These are phyloP conservation scores for Trichosporon ovoides DNA, from an alignment of 1,284 basidiomycete genomes.

Conservation along the genomic window DNA sequence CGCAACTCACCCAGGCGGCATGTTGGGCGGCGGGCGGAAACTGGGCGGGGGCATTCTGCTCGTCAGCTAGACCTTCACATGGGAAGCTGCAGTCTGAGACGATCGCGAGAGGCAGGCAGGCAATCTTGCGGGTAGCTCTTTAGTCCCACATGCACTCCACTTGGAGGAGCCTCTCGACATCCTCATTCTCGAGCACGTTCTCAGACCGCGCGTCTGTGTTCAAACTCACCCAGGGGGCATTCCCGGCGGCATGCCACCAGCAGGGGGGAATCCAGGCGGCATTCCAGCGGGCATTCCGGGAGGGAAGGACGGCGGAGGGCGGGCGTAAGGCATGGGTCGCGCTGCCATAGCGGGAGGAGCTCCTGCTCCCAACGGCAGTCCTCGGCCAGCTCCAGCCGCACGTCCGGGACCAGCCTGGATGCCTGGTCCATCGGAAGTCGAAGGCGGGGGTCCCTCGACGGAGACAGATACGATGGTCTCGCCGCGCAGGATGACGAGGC, in stretches of 20 bases:
- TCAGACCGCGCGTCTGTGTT: too few species aligned
- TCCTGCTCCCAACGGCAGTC: conserved; percentile 94
- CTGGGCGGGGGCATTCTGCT: conserved; percentile 58
- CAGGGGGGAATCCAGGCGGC: conserved; percentile 43
- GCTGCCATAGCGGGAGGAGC: conserved; percentile 65
- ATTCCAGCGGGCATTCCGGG: conserved; percentile 59
- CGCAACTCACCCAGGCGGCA: conserved; percentile 68
- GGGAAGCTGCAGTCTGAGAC: too few species aligned
- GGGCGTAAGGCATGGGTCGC: conserved; percentile 72
- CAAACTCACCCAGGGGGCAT: conserved; percentile 25
- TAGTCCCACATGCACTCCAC: background rate
- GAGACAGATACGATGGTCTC: conserved; percentile 93
- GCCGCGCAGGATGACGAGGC: conserved; percentile 90
- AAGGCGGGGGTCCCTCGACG: conserved; percentile 96
- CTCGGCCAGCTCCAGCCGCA: conserved; percentile 91
- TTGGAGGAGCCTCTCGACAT: background rate
- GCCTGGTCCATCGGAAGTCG: conserved; percentile 68
- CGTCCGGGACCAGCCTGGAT: conserved; percentile 73
- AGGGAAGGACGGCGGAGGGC: conserved; percentile 56
- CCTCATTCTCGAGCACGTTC: background rate
- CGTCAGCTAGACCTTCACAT: too few species aligned
- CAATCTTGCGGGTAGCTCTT: too few species aligned
- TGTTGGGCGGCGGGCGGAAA: conserved; percentile 75
- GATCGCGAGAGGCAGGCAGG: too few species aligned
- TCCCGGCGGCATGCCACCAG: conserved; percentile 15